phyloP scores from a whole-genome alignment of 176 grass and related monocot species.

The Aegilops bicornis region DNA sequence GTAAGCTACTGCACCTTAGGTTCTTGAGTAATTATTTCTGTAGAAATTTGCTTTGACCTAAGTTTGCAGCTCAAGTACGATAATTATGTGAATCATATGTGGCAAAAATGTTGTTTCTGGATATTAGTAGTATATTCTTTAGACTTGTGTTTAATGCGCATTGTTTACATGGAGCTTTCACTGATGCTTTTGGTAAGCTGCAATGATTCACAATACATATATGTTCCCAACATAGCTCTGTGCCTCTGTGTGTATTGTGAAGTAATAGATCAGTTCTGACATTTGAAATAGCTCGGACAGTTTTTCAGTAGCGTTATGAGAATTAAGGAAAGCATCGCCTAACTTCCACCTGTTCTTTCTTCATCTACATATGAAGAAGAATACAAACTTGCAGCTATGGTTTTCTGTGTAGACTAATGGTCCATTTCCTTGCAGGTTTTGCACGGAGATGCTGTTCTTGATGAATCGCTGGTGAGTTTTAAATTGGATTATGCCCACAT shows the following conservation, averaged over 20 bases:
- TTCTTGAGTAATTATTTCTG: constrained; percentile 7
- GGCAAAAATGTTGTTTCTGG: neutral
- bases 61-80: neutral
- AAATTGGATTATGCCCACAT: constrained; percentile 4
- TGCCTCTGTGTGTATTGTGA: neutral
- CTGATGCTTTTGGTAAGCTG: neutral
- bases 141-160: neutral
- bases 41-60: neutral
- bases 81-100: constrained; percentile 1
- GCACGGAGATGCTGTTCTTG: constrained; percentile 94
- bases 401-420: neutral
- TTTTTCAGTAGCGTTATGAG: neutral
- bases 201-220: neutral
- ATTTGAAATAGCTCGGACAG: neutral
- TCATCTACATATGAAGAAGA: neutral
- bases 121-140: constrained; percentile 4
- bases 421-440: constrained; percentile 67
- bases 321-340: neutral
- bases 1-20: constrained; percentile 48
- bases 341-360: neutral
- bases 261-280: neutral
- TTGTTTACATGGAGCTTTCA: neutral
- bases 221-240: neutral
- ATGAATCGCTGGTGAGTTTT: constrained; percentile 63
- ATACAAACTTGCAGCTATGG: neutral